phyloP scores from a whole-genome alignment of 352 stramenopile genomes.

The Pythium scleroteichum region DNA sequence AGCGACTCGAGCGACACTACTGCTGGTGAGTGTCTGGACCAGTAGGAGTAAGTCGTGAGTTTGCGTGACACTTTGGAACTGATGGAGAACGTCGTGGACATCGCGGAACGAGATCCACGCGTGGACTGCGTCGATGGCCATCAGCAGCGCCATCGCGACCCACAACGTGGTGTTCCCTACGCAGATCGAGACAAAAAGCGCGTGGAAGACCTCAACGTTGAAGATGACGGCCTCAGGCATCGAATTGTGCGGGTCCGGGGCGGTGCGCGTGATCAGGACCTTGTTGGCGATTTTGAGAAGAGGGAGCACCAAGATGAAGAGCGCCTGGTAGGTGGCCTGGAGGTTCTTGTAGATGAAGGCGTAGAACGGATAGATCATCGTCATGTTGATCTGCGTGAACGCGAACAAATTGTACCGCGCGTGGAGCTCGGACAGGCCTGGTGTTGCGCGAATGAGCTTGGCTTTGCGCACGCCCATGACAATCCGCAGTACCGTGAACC shows the following conservation, averaged over 20 bases:
- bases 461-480: no score
- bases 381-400: no score
- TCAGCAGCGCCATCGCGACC: constrained; percentile 4
- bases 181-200: constrained; percentile 22
- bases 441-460: no score
- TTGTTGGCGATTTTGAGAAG: constrained; percentile 43
- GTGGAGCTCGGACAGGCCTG: no score
- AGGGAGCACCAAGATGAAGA: constrained; percentile 31
- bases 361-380: constrained; percentile 26
- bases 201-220: constrained; percentile 22
- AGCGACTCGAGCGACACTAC: no score
- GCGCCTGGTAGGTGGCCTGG: constrained; percentile 8
- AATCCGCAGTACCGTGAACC: no score
- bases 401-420: no score
- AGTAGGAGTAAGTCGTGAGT: no score
- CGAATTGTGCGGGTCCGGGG: constrained; percentile 20
- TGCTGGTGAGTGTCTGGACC: no score
- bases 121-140: constrained; percentile 9
- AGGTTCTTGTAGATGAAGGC: constrained; percentile 16
- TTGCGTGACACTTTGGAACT: no score
- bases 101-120: constrained; percentile 10
- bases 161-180: constrained; percentile 5
- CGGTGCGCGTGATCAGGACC: constrained; percentile 31
- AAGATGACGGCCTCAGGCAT: constrained; percentile 28
- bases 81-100: no score